Base-by-base conservation (phyloP, 495 filamentous ascomycete genomes). In the Recurvomyces mirabilis region DNA sequence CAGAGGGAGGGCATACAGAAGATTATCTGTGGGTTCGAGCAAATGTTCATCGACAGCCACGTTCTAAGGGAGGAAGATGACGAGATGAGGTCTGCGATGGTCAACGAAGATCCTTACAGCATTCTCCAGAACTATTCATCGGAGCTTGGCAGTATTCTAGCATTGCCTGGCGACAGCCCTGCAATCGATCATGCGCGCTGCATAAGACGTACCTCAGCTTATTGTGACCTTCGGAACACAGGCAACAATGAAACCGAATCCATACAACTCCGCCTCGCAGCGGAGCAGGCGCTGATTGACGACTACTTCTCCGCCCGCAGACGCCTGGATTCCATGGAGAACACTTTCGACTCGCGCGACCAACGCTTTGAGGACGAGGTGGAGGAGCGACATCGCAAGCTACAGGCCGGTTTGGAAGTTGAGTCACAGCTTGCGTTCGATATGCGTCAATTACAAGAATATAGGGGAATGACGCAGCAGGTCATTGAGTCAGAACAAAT, bases 401-500 rank as follows among this genome's bases (percentile, higher is more conserved):
- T 38, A n/a, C 17, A 26, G 11, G 43, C 33, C 13, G 43, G 43
- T 2, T 29, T 35, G 19, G 43, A 20, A 22, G 43, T 46, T 4
- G 43, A 38, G 15, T 28, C 43, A 6, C 10, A 10, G 3, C 10
- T 19, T 7, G 33, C 32, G 3, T 38, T 46, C 23, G 43, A 46
- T 23, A 20, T 18, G 22, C 7, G 30, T n/a, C 30, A 32, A 13
- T n/a, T 44, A 20, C 4, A 36, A 10, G 19, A 19, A 4, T 21
- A 15, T 4, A 4, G 19, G 23, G 15, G 5, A 5, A 15, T 38
- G 9, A 23, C 35, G 9, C 35, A 20, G 9, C 35, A 38, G 9
- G 5, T 38, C 14, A 23, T 23, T 17, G 19, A 38, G 5, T 15
- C 35, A 5, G 35, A 38, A 23, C 11, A 38, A 20, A 20, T 20